Evolutionary conservation across 306 rosid genomes (phyloP).

Genomic region (Luffa acutangula): DNA sequence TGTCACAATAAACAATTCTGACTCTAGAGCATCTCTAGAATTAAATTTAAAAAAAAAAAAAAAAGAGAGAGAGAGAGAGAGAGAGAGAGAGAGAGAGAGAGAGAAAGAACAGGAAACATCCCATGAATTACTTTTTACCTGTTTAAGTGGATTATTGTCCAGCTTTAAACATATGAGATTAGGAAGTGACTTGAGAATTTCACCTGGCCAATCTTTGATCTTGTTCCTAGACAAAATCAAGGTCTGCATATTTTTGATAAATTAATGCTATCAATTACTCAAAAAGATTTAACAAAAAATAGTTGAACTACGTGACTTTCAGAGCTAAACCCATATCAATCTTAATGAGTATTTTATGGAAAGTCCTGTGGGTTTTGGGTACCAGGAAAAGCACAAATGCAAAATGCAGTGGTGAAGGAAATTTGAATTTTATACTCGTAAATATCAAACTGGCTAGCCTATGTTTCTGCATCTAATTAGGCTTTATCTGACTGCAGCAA

Average conservation of each 20-base stretch:
- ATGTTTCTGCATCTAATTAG: background rate
- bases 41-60: background rate
- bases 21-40: background rate
- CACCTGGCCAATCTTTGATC: conserved; percentile 79
- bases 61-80: background rate
- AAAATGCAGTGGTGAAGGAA: background rate
- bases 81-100: no score
- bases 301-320: background rate
- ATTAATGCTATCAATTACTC: background rate
- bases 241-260: conserved; percentile 39
- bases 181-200: conserved; percentile 52
- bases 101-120: background rate
- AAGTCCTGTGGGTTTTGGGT: background rate
- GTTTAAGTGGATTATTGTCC: conserved; percentile 62
- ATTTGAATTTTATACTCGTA: background rate
- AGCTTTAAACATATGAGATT: conserved; percentile 72
- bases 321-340: conserved; percentile 1
- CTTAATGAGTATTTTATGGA: background rate
- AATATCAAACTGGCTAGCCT: background rate
- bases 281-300: conserved; percentile 8
- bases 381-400: background rate
- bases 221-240: conserved; percentile 72
- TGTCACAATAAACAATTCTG: background rate
- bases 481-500: background rate
- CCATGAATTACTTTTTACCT: conserved; percentile 34